Conservation (phyloP, 345 rosid genomes). For the Dimocarpus longan region DNA sequence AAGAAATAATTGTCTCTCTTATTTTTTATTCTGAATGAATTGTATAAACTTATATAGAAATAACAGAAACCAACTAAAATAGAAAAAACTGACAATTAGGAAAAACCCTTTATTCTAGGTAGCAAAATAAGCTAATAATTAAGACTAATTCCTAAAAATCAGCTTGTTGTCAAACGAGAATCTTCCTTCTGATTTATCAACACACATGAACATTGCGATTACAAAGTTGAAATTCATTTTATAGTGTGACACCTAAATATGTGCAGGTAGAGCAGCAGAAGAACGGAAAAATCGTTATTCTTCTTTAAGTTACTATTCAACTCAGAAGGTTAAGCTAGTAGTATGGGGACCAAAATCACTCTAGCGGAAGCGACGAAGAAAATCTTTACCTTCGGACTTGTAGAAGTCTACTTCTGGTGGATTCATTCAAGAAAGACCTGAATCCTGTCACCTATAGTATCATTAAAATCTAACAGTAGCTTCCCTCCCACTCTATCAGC, state of each 20-base stretch:
- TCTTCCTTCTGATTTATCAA: too few species aligned
- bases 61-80: too few species aligned
- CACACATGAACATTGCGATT: too few species aligned
- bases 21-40: too few species aligned
- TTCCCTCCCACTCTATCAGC: constrained; percentile 80
- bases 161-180: too few species aligned
- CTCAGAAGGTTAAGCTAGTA: neutral
- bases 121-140: too few species aligned
- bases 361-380: neutral
- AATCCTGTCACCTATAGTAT: constrained; percentile 82
- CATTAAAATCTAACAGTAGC: constrained; percentile 71
- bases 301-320: neutral
- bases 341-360: neutral
- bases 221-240: neutral
- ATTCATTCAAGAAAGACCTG: constrained; percentile 82
- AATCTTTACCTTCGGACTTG: neutral
- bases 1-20: too few species aligned
- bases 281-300: neutral
- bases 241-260: neutral
- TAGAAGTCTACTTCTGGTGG: neutral
- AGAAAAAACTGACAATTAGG: too few species aligned
- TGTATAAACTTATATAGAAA: too few species aligned
- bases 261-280: neutral
- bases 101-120: too few species aligned
- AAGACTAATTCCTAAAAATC: too few species aligned